These are phyloP conservation scores for Cryptomeria japonica DNA, from an alignment of 75 land plant species.

Conservation along the genomic window DNA sequence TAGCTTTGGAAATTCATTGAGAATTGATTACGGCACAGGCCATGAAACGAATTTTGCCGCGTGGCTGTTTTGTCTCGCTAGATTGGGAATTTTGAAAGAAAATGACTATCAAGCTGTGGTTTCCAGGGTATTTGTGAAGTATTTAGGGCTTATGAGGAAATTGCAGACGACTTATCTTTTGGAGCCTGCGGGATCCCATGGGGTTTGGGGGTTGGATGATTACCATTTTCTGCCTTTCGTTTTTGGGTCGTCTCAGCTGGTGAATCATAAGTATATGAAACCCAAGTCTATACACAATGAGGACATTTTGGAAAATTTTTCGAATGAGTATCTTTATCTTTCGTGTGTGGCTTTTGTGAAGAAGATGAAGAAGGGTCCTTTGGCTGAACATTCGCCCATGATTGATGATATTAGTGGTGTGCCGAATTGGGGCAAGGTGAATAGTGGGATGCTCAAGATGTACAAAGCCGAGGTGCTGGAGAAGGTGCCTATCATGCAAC, in stretches of 20 bases:
- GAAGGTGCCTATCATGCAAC: conserved; percentile 99
- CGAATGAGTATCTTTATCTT: conserved; percentile 85
- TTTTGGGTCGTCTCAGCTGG: conserved; percentile 90
- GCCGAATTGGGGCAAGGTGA: conserved; percentile 88
- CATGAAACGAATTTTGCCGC: conserved; percentile 98
- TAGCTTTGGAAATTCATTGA: conserved; percentile 81
- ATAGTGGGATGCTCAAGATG: conserved; percentile 96
- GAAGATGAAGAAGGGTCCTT: conserved; percentile 88
- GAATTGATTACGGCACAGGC: conserved; percentile 97
- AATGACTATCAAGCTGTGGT: conserved; percentile 88
- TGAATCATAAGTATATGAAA: conserved; percentile 97
- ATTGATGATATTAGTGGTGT: conserved; percentile 96
- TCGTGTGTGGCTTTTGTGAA: conserved; percentile 86
- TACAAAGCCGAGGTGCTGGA: conserved; percentile 96
- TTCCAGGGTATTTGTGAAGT: conserved; percentile 66
- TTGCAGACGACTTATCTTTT: conserved; percentile 80
- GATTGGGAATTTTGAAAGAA: conserved; percentile 62
- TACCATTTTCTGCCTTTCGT: conserved; percentile 95
- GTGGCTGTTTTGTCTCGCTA: conserved; percentile 84
- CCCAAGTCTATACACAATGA: conserved; percentile 96
- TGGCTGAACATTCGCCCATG: conserved; percentile 98
- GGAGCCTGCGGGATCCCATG: conserved; percentile 98
- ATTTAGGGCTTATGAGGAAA: conserved; percentile 84
- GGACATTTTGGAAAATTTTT: conserved; percentile 87
- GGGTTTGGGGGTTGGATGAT: conserved; percentile 98